These are phyloP conservation scores for Metschnikowia picachoensis DNA, from an alignment of 805 yeast genomes.

Conservation along the genomic window DNA sequence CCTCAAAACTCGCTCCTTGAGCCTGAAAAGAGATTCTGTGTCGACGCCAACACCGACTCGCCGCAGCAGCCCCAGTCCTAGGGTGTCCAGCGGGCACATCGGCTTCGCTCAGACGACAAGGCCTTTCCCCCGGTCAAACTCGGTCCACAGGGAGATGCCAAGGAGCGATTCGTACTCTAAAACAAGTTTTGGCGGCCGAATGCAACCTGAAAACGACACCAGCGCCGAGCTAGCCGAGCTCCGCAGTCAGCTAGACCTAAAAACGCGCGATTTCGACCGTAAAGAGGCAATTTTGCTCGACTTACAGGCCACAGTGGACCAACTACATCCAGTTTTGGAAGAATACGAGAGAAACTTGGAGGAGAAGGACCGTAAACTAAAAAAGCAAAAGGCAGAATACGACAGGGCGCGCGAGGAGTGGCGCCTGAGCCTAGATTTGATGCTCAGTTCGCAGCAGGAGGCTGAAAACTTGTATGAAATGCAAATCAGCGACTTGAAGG, in stretches of 20 bases:
- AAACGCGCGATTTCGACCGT: slow-evolving; percentile 32
- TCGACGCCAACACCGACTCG: slow-evolving; percentile 14
- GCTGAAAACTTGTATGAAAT: slow-evolving; percentile 46
- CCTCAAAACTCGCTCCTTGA: slow-evolving; percentile 1
- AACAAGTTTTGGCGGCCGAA: not conserved
- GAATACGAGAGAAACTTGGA: slow-evolving; percentile 43
- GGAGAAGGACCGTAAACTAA: slow-evolving; percentile 44
- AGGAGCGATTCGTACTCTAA: not conserved
- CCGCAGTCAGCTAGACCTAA: slow-evolving; percentile 8
- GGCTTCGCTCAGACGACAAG: not conserved
- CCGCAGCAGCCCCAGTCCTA: slow-evolving; percentile 7
- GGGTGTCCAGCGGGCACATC: not conserved
- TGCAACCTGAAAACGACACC: not conserved
- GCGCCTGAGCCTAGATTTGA: slow-evolving; percentile 52
- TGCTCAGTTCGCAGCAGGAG: slow-evolving; percentile 53
- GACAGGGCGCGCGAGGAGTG: slow-evolving; percentile 57
- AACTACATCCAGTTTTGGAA: slow-evolving; percentile 44
- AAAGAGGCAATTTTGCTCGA: slow-evolving; percentile 46
- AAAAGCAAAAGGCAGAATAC: slow-evolving; percentile 43
- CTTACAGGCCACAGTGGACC: slow-evolving; percentile 45
- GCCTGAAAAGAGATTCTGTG: slow-evolving; percentile 9
- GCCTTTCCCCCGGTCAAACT: slow-evolving; percentile 4
- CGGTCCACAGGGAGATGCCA: not conserved
- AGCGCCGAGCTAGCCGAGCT: slow-evolving; percentile 5
- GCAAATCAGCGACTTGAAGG: slow-evolving; percentile 39